Base-by-base conservation (phyloP, 148 eudicot species). In the Amaranthus palmeri region DNA sequence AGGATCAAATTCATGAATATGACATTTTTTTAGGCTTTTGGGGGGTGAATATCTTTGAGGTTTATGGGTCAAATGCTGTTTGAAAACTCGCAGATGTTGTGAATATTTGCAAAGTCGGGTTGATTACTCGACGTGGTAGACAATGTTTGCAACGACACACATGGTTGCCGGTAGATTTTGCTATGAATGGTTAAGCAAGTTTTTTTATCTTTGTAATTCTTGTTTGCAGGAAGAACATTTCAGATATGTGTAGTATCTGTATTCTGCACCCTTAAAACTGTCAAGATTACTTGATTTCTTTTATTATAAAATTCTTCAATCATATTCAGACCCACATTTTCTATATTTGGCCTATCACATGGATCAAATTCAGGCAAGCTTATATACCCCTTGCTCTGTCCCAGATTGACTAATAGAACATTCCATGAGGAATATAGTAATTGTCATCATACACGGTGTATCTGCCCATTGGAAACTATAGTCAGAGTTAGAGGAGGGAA, bases 101-200 rank as follows among this genome's bases (percentile, higher is more conserved):
- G 36, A 25, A 25, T 25, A 25, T 25, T 25, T 25, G 0, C 36
- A 14, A 54, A 8, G 54, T 13, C 53, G 54, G 18, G 57, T 54
- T 54, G 8, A 36, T 48, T 25, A 25, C 36, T 25, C 36, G 36
- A 25, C 36, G 56, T 52, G 62, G 67, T 65, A 63, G 59, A 78
- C 74, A 74, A 74, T 56, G 17, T 48, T 25, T 25, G 36, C 36
- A 25, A 25, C 36, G 36, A 25, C 36, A 25, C 2, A 2, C 36
- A 25, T 0, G 36, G 36, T 25, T 25, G 36, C 36, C 36, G 64
- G 75, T 79, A 70, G 78, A n/a, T 79, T 78, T 79, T 65, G 78
- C 40, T 55, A 78, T 72, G 40, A 61, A 61, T 18, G 12, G 8
- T 15, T 57, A 65, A 73, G 70, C 45, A 61, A 51, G 10, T 43